Evolutionary conservation across 2,329 filamentous ascomycete genomes (phyloP).

Genomic region (Cladobotryum protrusum): DNA sequence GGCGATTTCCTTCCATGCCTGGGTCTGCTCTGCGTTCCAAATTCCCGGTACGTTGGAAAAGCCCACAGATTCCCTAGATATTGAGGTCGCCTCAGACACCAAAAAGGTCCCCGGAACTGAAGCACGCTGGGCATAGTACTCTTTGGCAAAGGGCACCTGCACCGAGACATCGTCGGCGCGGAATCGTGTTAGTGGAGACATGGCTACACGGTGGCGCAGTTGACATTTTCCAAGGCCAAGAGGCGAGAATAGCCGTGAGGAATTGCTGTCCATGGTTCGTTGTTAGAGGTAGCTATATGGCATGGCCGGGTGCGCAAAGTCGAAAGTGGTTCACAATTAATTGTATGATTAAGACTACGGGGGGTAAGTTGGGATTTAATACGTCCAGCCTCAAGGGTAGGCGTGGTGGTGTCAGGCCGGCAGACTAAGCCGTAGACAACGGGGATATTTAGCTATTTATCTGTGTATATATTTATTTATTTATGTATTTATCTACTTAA

Average conservation of each 20-base stretch:
- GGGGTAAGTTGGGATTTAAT: too few species aligned
- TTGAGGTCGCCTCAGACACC: conserved; percentile 40
- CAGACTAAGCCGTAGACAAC: too few species aligned
- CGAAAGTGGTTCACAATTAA: too few species aligned
- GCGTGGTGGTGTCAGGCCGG: too few species aligned
- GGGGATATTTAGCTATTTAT: too few species aligned
- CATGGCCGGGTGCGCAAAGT: too few species aligned
- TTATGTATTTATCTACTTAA: too few species aligned
- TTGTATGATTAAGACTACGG: too few species aligned
- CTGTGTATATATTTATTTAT: too few species aligned
- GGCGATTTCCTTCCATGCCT: conserved; percentile 54
- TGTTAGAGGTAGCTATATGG: conserved; percentile 5
- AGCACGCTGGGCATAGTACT: conserved; percentile 42
- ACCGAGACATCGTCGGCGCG: conserved; percentile 34
- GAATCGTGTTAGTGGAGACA: conserved; percentile 52
- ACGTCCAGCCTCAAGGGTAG: too few species aligned
- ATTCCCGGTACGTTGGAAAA: conserved; percentile 49
- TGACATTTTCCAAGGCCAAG: conserved; percentile 33
- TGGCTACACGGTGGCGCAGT: conserved; percentile 41
- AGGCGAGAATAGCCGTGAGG: conserved; percentile 34
- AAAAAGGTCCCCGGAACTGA: conserved; percentile 36
- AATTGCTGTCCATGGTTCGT: conserved; percentile 7
- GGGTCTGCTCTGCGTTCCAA: conserved; percentile 49
- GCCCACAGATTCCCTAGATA: conserved; percentile 26
- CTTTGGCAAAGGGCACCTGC: conserved; percentile 30